Base-by-base conservation (phyloP, 306 rosid genomes). In the Alnus glutinosa region DNA sequence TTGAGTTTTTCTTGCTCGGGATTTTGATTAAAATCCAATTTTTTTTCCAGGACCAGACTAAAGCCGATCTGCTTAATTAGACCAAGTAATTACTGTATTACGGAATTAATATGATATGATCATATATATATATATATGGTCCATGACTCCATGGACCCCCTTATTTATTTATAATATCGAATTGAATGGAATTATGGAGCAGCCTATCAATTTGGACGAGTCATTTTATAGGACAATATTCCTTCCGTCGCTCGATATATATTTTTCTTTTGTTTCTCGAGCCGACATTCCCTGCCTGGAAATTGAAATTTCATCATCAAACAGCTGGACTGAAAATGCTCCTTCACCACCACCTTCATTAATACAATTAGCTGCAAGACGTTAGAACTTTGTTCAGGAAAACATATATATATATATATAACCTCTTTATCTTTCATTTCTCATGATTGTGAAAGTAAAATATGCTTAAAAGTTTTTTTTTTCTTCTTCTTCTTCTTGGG, bases 241-340 rank as follows among this genome's bases (percentile, higher is more conserved):
- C 34, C 72, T 67, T 9, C 3, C 13, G 1, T 15, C 3, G n/a
- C 23, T 32, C 32, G 23, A 75, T 42, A 37, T 1, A 7, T 28
- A 15, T 64, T 28, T 49, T 1, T 32, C 4, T 34, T 36, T 2
- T 16, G 18, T 10, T 44, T 39, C 51, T 42, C 28, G 52, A 61
- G n/a, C 55, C 78, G 88, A 83, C 90, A 85, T 89, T 86, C 89
- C 59, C 75, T 83, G 71, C 71, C 64, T 77, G 80, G 80, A 74
- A 39, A 76, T 83, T 73, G 59, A 78, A 82, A 39, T 32, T 63
- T 86, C 68, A 19, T 36, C 75, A 71, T 75, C 75, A 19, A 71
- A 73, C 78, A 70, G 83, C 39, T 77, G 84, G 76, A 58, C 81
- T 3, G 76, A 73, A 75, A 80, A 55, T 62, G 55, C 70, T 68